Base-by-base conservation (phyloP, 441 rosid genomes). In the Pelargonium cotyledonis region DNA sequence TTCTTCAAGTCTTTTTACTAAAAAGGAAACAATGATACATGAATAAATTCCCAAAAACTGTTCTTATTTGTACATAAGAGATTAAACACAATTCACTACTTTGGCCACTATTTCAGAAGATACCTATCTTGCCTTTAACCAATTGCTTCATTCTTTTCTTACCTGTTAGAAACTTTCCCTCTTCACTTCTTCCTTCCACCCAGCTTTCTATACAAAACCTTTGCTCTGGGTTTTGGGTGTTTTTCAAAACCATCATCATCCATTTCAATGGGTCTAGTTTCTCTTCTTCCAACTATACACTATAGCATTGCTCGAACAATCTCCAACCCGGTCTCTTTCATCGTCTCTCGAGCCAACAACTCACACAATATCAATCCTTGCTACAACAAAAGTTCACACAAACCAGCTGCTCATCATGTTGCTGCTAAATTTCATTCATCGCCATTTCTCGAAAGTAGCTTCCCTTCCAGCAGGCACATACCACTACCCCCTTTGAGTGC, bases 191-290 rank as follows among this genome's bases (percentile, higher is more conserved):
- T 68, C 10, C 19, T 19, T 15, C 9, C 31, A 65, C 14, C 18
- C 19, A 58, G 65, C 49, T 68, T 3, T 43, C 49, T 31, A 47
- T 14, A 46, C 41, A 69, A 68, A 44, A 1, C 19, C 43, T 2
- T 1, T 16, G 44, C 60, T 58, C 8, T 9, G 2, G 18, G n/a
- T 47, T 49, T 68, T 12, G 8, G 1, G n/a, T 8, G 26, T 47
- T 12, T 29, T 65, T 3, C 65, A 8, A 57, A 21, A 18, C 44
- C 40, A 65, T 47, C 46, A 29, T 38, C 8, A 60, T 16, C 58
- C 44, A 8, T 44, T n/a, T 41, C 15, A 69, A 84, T 85, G 85
- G 65, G 75, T 46, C 21, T 74, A 23, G 15, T 71, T 71, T 66
- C 73, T 16, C 53, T 64, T 55, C 64, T 77, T 11, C 35, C 73